Base-by-base conservation (phyloP, 768 basidiomycete species). In the Psilocybe sp. region DNA sequence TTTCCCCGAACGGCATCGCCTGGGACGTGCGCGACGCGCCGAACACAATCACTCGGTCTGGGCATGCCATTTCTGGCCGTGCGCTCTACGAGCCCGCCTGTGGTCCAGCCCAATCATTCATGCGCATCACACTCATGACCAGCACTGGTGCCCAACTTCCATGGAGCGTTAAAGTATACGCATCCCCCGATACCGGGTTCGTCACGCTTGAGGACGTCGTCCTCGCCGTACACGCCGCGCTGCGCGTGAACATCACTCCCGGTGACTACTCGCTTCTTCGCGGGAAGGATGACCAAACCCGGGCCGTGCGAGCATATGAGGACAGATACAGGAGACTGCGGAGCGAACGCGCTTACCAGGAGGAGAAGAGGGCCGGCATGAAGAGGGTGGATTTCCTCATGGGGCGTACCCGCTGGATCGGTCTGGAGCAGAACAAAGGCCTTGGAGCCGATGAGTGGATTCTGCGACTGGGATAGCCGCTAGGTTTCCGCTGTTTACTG, bases 331-430 rank as follows among this genome's bases (percentile, higher is more conserved):
- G 68, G 4, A 64, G 73, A 6, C 65, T 73, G 11, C 53, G 60
- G 0, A 65, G 68, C 14, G 55, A 63, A 1, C 60, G 62, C 33
- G 67, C 61, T 0, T 70, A 71, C 35, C 71, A 69, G n/a, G 68
- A 69, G 38, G 81, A 84, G 69, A 74, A 75, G 56, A 62, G 59
- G 2, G 71, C 72, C 41, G 81, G 80, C 0, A 69, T 84, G 52
- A 79, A 76, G 60, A 69, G 82, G 40, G 72, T 84, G 2, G 84
- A 85, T 60, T 83, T 83, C 58, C 64, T 85, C 39, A 68, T 74
- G 59, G 74, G 70, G 3, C 63, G 60, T 11, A 73, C 66, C 1
- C 63, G 61, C 40, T 80, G 81, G 67, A 57, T 70, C 58, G 78
- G 79, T 15, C 57, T 82, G 23, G 23, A 28, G 23, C 23, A 28